phyloP scores from a whole-genome alignment of 2,329 filamentous ascomycete species.

The Massarina eburnea region DNA sequence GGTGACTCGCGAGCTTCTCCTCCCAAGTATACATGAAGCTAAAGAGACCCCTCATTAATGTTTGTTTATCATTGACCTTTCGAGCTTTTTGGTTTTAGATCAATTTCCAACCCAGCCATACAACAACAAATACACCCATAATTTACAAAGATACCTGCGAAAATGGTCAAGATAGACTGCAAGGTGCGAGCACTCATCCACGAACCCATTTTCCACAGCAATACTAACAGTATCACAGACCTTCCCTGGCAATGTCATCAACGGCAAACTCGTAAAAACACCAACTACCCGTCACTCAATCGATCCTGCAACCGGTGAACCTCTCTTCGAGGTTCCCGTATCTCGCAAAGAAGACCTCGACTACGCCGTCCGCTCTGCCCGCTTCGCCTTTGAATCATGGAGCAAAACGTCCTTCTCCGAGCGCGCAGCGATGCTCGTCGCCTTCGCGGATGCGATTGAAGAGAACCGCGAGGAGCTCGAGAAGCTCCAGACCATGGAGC shows the following conservation, averaged over 20 bases:
- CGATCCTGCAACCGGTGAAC: conserved; percentile 53
- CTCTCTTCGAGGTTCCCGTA: conserved; percentile 52
- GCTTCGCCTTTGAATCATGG: conserved; percentile 50
- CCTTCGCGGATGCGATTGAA: conserved; percentile 24
- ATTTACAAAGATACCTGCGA: no score
- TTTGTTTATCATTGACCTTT: no score
- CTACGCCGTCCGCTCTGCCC: conserved; percentile 49
- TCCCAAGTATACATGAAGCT: no score
- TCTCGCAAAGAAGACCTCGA: conserved; percentile 52
- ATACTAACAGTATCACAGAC: conserved; percentile 2
- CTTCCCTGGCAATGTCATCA: conserved; percentile 49
- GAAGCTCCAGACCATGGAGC: conserved; percentile 25
- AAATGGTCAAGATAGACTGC: no score
- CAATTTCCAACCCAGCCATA: no score
- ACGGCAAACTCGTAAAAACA: conserved; percentile 48
- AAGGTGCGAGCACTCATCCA: not conserved
- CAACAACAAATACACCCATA: no score
- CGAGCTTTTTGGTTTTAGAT: no score
- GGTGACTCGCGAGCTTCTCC: no score
- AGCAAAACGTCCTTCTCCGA: conserved; percentile 19
- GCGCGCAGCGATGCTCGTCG: conserved; percentile 18
- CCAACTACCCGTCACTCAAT: conserved; percentile 47
- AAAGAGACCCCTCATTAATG: no score
- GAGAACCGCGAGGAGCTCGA: conserved; percentile 19
- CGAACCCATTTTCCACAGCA: not conserved